Base-by-base conservation (phyloP, 371 early-diverging fungal genomes). In the Syncephalastrum racemosum region DNA sequence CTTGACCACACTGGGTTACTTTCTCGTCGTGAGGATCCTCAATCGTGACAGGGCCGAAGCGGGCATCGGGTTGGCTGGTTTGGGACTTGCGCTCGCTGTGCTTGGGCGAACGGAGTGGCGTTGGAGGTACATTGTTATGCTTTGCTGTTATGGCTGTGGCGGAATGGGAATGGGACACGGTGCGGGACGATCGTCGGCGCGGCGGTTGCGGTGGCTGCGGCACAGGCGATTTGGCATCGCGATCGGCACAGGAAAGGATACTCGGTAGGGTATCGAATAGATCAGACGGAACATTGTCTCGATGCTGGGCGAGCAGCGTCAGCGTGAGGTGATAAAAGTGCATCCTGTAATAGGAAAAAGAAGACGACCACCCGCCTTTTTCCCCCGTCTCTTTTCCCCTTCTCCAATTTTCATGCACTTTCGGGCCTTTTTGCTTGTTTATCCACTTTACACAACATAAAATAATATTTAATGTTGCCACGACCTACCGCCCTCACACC, bases 1-100 rank as follows among this genome's bases (percentile, higher is more conserved):
- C 93, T 19, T 75, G 71, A 36, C 48, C 56, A 31, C 50, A 50
- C 23, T 50, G 16, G 18, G 31, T 27, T n/a, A 31, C 31, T 27
- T 50, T 14, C 15, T 12, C 13, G 15, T 50, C 31, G 2, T 25
- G 5, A 16, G 50, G 10, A 18, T 20, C 18, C 3, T 50, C 50
- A 24, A 50, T 50, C 50, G 23, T 22, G 13, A 50, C 10, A 18
- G 50, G 53, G 13, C 53, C 53, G 7, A 53, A 20, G 1, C 53
- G 53, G 24, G 41, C 31, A 40, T 53, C 53, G 18, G 53, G 36
- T 6, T 31, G 53, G 12, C 53, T 22, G 15, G 16, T 31, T 13
- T 40, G 36, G 20, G 40, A 19, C n/a, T 18, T 36, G 16, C 24
- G 15, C 12, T 14, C 31, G 19, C 41, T 36, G 14, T 53, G 53